Evolutionary conservation across 2,329 filamentous ascomycete species (phyloP).

Genomic region (Fusarium hostae): DNA sequence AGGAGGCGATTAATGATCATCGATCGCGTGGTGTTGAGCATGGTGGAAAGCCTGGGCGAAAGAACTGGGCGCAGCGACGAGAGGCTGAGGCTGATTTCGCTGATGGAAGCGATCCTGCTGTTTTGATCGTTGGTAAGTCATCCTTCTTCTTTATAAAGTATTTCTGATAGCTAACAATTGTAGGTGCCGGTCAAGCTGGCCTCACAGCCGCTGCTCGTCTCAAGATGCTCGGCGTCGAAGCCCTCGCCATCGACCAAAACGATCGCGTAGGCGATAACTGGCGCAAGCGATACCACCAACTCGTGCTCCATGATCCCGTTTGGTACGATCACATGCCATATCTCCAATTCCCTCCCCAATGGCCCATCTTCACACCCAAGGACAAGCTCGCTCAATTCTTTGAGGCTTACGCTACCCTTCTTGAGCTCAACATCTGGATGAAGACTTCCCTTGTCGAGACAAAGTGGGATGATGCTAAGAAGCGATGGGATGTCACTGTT

Average conservation of each 20-base stretch:
- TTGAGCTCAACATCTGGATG: conserved; percentile 78
- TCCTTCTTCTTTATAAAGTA: rapidly evolving
- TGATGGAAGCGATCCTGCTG: conserved; percentile 61
- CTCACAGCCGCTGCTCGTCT: conserved; percentile 68
- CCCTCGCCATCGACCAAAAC: conserved; percentile 69
- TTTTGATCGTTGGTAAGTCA: conserved; percentile 68
- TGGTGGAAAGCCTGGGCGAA: conserved; percentile 60
- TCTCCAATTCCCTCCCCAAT: conserved; percentile 70
- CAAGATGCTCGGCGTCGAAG: conserved; percentile 66
- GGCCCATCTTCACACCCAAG: conserved; percentile 78
- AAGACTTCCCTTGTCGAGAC: conserved; percentile 60
- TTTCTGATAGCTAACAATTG: not conserved
- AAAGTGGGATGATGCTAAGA: conserved; percentile 60
- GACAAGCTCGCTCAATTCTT: conserved; percentile 78
- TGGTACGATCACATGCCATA: conserved; percentile 72
- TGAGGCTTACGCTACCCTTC: conserved; percentile 69
- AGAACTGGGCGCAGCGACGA: conserved; percentile 70
- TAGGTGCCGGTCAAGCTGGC: conserved; percentile 70
- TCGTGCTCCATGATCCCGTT: conserved; percentile 76
- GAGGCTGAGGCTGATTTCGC: conserved; percentile 59
- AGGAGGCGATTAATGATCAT: conserved; percentile 59
- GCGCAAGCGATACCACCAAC: conserved; percentile 70
- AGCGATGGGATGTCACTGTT: conserved; percentile 66
- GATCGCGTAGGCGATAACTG: conserved; percentile 71
- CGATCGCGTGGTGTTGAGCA: conserved; percentile 68